Conservation (phyloP, 169 alveolate species). For the Cryptosporidium muris region DNA sequence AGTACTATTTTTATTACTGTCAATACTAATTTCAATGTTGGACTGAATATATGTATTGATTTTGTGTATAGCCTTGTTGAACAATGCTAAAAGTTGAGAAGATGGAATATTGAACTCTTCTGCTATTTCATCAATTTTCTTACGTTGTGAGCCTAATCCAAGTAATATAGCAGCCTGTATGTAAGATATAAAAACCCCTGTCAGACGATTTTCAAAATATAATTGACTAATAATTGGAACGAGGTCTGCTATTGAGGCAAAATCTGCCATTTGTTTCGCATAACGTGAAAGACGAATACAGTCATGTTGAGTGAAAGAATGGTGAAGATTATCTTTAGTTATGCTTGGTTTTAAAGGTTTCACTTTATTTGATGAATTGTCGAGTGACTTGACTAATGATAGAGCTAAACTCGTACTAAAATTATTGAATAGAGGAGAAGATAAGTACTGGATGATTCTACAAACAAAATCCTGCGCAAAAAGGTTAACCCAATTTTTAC, state of each 20-base stretch:
- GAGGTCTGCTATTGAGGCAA: conserved; percentile 47
- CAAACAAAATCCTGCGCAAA: conserved; percentile 52
- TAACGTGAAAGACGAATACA: conserved; percentile 64
- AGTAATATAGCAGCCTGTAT: conserved; percentile 55
- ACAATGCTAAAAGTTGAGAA: conserved; percentile 59
- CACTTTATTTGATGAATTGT: not conserved
- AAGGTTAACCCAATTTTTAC: conserved; percentile 37
- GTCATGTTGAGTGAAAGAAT: conserved; percentile 47
- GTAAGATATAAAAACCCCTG: conserved; percentile 38
- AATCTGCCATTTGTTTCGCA: conserved; percentile 67
- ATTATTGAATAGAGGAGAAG: conserved; percentile 48
- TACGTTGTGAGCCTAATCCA: conserved; percentile 68
- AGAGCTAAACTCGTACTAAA: conserved; percentile 44
- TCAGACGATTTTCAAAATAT: conserved; percentile 50
- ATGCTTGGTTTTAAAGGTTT: conserved; percentile 9
- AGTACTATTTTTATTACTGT: too few species aligned
- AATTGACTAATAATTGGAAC: conserved; percentile 59
- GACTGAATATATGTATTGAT: conserved; percentile 20
- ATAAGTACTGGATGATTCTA: conserved; percentile 54
- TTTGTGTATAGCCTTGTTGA: conserved; percentile 58
- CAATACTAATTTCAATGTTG: not conserved
- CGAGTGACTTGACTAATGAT: conserved; percentile 26
- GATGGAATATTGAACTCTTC: conserved; percentile 40
- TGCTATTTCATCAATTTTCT: conserved; percentile 49
- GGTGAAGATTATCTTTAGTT: conserved; percentile 12